A percentile compares a stretch with the other conserved stretches of the same genome.
phyloP scores from a whole-genome alignment of 108 stramenopile species.

The Fragilariopsis cylindrus region DNA sequence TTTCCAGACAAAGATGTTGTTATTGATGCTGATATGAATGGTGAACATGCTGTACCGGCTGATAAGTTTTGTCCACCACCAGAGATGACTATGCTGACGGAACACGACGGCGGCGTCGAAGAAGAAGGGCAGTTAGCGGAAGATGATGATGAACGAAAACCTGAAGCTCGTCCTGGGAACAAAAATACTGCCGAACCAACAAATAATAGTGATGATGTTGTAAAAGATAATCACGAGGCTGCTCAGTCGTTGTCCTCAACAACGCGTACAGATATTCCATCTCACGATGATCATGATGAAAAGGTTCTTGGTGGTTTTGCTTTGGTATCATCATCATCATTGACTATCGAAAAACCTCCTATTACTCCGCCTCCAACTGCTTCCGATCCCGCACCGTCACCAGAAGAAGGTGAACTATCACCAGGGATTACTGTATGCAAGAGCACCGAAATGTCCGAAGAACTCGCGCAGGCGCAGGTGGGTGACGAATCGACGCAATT shows the following conservation, averaged over 20 bases:
- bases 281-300: not conserved
- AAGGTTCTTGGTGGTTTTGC: not conserved
- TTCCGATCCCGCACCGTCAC: conserved; percentile 11
- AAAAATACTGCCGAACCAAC: no score
- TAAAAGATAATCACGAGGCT: not conserved
- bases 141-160: not conserved
- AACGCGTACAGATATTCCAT: no score
- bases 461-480: no score
- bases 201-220: no score
- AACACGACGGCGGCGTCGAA: not conserved
- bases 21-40: conserved; percentile 75
- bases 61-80: conserved; percentile 44
- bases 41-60: conserved; percentile 44
- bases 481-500: no score
- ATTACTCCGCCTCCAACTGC: not conserved
- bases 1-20: conserved; percentile 88
- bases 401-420: conserved; percentile 25
- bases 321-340: no score
- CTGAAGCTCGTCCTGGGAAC: not conserved
- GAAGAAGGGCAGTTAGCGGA: conserved; percentile 8
- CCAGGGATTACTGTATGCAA: conserved; percentile 18
- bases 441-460: not conserved
- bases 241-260: not conserved
- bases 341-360: not conserved
- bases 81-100: no score